These are phyloP conservation scores for Verticillium isaacii DNA, from an alignment of 2,329 filamentous ascomycete genomes.

Conservation along the genomic window DNA sequence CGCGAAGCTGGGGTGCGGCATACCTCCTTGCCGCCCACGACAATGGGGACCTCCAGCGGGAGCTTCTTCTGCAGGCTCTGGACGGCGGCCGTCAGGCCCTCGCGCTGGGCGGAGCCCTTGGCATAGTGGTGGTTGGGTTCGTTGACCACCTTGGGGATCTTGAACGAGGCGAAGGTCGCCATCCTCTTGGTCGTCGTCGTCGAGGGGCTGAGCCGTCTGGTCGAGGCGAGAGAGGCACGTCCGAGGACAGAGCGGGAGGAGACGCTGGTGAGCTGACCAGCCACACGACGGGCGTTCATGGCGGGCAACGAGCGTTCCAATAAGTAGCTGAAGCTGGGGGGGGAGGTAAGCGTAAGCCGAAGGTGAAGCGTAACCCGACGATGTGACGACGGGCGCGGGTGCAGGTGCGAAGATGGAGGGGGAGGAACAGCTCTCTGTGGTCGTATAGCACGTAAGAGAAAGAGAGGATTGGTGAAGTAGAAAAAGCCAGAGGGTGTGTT, in stretches of 20 bases:
- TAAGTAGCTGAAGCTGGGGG: background rate
- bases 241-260: background rate
- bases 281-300: conserved; percentile 9
- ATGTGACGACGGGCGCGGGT: conserved; percentile 6
- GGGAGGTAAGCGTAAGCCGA: background rate
- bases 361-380: background rate
- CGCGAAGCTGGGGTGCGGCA: conserved; percentile 14
- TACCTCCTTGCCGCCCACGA: conserved; percentile 79
- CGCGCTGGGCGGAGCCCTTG: conserved; percentile 76
- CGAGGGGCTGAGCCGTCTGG: conserved; percentile 13
- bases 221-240: background rate
- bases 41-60: conserved; percentile 74
- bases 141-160: conserved; percentile 80
- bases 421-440: background rate
- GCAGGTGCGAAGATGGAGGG: conserved; percentile 1
- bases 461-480: background rate
- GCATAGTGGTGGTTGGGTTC: conserved; percentile 97
- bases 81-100: conserved; percentile 70
- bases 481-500: background rate
- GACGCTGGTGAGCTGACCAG: conserved; percentile 1
- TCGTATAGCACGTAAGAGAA: background rate
- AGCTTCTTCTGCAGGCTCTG: conserved; percentile 62
- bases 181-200: conserved; percentile 25
- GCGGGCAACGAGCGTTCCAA: background rate
- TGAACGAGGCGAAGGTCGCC: conserved; percentile 75